Conservation (phyloP, 2,329 filamentous ascomycete species). For the Fusarium sp. region DNA sequence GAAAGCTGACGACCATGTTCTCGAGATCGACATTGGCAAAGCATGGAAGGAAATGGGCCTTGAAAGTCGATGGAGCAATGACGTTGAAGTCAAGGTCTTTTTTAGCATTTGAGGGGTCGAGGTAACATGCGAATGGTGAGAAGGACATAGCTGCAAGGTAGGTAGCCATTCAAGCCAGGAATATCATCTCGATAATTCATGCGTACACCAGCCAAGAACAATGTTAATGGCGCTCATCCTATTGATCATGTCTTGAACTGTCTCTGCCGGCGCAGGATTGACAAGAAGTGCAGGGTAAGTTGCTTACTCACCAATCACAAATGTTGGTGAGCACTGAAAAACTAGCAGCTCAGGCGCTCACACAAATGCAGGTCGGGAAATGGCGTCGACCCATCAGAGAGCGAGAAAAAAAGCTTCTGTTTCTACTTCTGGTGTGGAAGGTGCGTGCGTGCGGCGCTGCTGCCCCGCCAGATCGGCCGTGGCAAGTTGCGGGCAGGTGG, state of each 20-base stretch:
- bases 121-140: background rate
- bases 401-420: background rate
- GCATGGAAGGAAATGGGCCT: conserved; percentile 84
- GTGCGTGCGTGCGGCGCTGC: conserved; percentile 6
- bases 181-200: background rate
- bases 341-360: background rate
- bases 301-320: background rate
- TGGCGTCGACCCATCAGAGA: background rate
- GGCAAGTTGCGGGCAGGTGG: conserved; percentile 3
- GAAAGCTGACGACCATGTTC: conserved; percentile 64
- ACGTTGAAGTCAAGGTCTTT: conserved; percentile 76
- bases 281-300: background rate
- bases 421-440: conserved; percentile 1
- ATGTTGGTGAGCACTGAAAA: background rate
- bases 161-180: background rate
- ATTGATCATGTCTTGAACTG: background rate
- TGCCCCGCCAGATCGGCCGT: conserved; percentile 31
- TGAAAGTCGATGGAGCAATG: conserved; percentile 81
- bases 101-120: conserved; percentile 52
- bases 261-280: background rate
- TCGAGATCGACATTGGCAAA: conserved; percentile 80
- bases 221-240: background rate
- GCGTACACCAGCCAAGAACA: background rate
- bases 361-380: background rate
- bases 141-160: background rate